phyloP scores from a whole-genome alignment of 805 yeast genomes.

The Metschnikowia lachancei region DNA sequence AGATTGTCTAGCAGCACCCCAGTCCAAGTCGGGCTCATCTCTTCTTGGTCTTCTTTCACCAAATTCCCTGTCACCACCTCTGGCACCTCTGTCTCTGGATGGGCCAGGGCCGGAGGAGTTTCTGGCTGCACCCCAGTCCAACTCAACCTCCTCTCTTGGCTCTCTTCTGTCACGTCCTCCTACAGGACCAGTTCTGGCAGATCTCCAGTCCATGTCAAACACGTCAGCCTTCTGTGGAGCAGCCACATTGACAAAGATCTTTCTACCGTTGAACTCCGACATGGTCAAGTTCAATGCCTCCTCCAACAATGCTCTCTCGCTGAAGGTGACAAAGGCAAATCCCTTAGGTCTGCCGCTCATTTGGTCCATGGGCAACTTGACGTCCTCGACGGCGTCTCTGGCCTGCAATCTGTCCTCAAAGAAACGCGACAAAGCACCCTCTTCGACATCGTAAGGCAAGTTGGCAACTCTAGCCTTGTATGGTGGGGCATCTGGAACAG shows the following conservation, averaged over 20 bases:
- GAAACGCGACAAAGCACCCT: conserved; percentile 59
- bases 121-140: conserved; percentile 59
- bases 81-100: conserved; percentile 39
- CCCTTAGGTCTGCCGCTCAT: conserved; percentile 60
- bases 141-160: conserved; percentile 49
- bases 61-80: conserved; percentile 17
- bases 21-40: conserved; percentile 40
- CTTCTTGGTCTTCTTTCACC: conserved; percentile 27
- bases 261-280: conserved; percentile 47
- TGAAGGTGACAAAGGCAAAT: conserved; percentile 53
- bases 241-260: conserved; percentile 54
- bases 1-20: conserved; percentile 38
- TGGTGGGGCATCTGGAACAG: conserved; percentile 90
- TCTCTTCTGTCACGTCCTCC: conserved; percentile 24
- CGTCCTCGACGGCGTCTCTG: conserved; percentile 51
- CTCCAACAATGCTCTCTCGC: conserved; percentile 45
- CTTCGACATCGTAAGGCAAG: conserved; percentile 78
- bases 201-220: conserved; percentile 47
- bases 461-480: conserved; percentile 85
- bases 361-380: conserved; percentile 71
- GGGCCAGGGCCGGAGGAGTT: conserved; percentile 32
- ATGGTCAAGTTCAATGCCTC: conserved; percentile 49
- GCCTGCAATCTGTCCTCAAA: conserved; percentile 57
- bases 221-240: conserved; percentile 51
- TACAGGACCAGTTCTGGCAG: conserved; percentile 28